A percentile compares a stretch with the other conserved stretches of the same genome.
Evolutionary conservation across 148 eudicot genomes (phyloP).

Genomic region (Polygonum aviculare): DNA sequence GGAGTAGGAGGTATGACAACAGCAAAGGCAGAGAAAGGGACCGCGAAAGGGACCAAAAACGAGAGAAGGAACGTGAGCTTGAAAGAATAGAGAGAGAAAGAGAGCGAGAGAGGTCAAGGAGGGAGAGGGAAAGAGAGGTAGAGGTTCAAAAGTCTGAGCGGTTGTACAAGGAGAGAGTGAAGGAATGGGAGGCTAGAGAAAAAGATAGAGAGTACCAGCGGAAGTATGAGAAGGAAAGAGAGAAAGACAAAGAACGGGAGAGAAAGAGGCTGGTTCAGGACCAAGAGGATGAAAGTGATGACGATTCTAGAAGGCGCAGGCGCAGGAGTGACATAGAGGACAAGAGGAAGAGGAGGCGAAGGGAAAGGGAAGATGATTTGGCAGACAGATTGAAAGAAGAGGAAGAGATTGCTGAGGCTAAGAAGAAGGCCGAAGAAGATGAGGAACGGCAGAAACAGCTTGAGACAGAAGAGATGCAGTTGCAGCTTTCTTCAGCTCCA

Average conservation of each 20-base stretch:
- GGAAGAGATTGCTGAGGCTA: slow-evolving; percentile 77
- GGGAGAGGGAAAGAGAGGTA: slow-evolving; percentile 84
- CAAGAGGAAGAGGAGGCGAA: slow-evolving; percentile 52
- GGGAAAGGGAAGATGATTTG: slow-evolving; percentile 88
- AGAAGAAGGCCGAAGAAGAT: slow-evolving; percentile 59
- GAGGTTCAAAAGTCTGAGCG: slow-evolving; percentile 82
- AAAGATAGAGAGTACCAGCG: slow-evolving; percentile 61
- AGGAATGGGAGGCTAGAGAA: slow-evolving; percentile 92
- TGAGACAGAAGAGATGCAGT: slow-evolving; percentile 33
- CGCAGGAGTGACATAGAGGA: slow-evolving; percentile 70
- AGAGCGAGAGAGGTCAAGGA: slow-evolving; percentile 80
- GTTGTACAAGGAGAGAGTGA: slow-evolving; percentile 56
- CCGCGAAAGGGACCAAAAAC: slow-evolving; percentile 51
- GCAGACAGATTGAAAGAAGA: slow-evolving; percentile 75
- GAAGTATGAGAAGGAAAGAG: slow-evolving; percentile 77
- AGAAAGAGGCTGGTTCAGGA: slow-evolving; percentile 53
- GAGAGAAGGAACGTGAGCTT: slow-evolving; percentile 85
- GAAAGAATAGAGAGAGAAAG: slow-evolving; percentile 92
- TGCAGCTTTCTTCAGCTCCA: slow-evolving; percentile 30
- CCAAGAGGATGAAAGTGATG: slow-evolving; percentile 81
- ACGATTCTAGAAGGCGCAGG: slow-evolving; percentile 75
- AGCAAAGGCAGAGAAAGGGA: slow-evolving; percentile 49
- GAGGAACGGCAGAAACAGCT: slow-evolving; percentile 56
- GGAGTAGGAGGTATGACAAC: slow-evolving; percentile 66
- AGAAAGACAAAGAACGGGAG: slow-evolving; percentile 73